phyloP scores from a whole-genome alignment of 2,329 filamentous ascomycete genomes.

The Clonostachys rosea region DNA sequence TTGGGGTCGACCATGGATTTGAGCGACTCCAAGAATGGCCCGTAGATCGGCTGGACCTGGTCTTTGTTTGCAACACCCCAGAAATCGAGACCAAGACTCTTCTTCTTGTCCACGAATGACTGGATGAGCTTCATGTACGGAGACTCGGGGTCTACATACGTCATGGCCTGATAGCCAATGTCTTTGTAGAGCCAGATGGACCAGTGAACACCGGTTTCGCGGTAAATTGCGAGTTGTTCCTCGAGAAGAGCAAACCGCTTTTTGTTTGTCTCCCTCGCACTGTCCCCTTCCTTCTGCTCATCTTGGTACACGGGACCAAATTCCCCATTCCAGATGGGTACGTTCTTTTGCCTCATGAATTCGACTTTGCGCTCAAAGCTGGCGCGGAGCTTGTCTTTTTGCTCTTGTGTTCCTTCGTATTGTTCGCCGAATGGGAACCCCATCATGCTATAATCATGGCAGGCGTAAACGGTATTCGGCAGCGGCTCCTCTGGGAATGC shows the following conservation, averaged over 20 bases:
- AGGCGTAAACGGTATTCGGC: constrained; percentile 43
- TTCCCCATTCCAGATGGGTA: constrained; percentile 44
- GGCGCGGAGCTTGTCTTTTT: constrained; percentile 31
- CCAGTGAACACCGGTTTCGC: constrained; percentile 38
- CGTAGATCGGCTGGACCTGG: constrained; percentile 25
- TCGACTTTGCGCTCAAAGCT: constrained; percentile 35
- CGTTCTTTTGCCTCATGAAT: constrained; percentile 32
- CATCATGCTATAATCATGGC: constrained; percentile 47
- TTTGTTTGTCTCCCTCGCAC: constrained; percentile 27
- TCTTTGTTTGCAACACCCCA: constrained; percentile 38
- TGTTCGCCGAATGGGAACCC: constrained; percentile 39
- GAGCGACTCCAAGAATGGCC: constrained; percentile 23
- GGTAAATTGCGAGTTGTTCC: constrained; percentile 32
- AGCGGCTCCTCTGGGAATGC: constrained; percentile 32
- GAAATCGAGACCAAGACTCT: constrained; percentile 44
- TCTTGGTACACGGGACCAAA: constrained; percentile 45
- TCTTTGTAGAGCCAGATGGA: constrained; percentile 58
- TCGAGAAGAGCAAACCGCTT: constrained; percentile 33
- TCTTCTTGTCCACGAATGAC: constrained; percentile 52
- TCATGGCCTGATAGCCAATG: constrained; percentile 51
- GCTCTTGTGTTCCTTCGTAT: constrained; percentile 32
- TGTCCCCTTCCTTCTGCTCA: constrained; percentile 21
- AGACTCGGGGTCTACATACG: constrained; percentile 37
- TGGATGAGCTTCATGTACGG: constrained; percentile 44
- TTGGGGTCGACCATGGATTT: too few relatives aligned